Base-by-base conservation (phyloP, 2,329 filamentous ascomycete genomes). In the Exophiala xenobiotica region DNA sequence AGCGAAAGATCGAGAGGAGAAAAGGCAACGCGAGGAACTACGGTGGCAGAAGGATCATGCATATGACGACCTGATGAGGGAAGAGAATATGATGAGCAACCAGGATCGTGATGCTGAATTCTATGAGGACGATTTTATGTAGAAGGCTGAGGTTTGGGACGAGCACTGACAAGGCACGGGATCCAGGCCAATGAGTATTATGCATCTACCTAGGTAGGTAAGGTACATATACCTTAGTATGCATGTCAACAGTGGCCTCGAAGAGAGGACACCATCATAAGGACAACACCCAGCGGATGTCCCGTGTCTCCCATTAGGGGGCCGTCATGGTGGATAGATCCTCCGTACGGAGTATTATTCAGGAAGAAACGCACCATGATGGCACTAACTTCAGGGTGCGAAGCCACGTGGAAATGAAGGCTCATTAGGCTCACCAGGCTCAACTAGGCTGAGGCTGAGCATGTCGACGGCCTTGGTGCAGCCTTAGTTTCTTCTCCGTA, bases 31-130 rank as follows among this genome's bases (percentile, higher is more conserved):
- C 59, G 87, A 89, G 70, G 86, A 95, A 70, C 82, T 92, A 72
- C 95, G 95, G 70, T 95, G 85, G 79, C 89, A 95, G 71, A 93
- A 93, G 72, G 90, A 96, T n/a, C 92, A 99, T 72, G 92, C 91
- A 1, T 99, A 99, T 69, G 93, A 97, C 67, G 90, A 96, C 40
- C 71, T 96, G 47, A 90, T 96, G 69, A 83, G 81, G 3, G 90
- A 95, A 47, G 88, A 96, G 51, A 86, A 87, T 63, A 78, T 95
- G 74, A 83, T 83, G 37, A 96, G 86, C 73, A 99, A 99, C 70
- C 88, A 96, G 71, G 84, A 96, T 65, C 81, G 90, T 11, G 78
- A 80, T 57, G 81, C 83, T 53, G 77, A 88, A 54, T 75, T 73
- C 67, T 91, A 88, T 74, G 80, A 89, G 65, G 91, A 96, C 53